Evolutionary conservation across 2,329 filamentous ascomycete genomes (phyloP), one percentile per base, ranked within the genome.

Genomic region (Fusarium brachygibbosum): DNA sequence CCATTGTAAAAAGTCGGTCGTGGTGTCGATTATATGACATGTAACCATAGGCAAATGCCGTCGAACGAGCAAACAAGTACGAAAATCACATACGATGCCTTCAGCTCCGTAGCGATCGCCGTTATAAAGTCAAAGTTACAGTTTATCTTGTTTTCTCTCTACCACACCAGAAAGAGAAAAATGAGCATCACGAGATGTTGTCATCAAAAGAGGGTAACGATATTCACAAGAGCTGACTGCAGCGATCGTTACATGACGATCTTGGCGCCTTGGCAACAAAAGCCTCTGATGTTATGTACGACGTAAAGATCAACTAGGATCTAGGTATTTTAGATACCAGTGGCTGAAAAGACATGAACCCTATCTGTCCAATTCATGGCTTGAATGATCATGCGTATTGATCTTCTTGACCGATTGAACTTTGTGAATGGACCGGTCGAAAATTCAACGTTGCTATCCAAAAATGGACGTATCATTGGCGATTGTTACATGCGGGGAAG

Each of bases 241-340:
- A 63, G 52, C 48, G 16, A 28, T 31, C 25, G 32, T 51, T 49
- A 29, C 46, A 52, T 41, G 66, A 51, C 49, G 66, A 69, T 58
- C 56, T 67, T 69, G 46, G 62, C 56, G 62, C 4, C 62, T 61
- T 67, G 63, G 63, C 61, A 51, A 19, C 32, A 42, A 51, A 44
- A 28, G 51, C 42, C 51, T 55, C 51, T 55, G 41, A 35, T 42
- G 50, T 19, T 32, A 52, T 17, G 17, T 28, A 19, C 34, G 7
- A 19, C 3, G 7, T 3, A 9, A 6, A 1, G n/a, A 14, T 21
- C 5, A 37, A 11, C 14, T 37, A n/a, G 10, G 31, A 49, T 35
- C n/a, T 34, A 21, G 19, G 32, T 4, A 35, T 50, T 11, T 29
- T 23, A 32, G 32, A 19, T 16, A 7, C 31, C 21, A 44, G 17